Evolutionary conservation across 2,329 filamentous ascomycete species (phyloP).

Genomic region (Proliferodiscus dingleyae): DNA sequence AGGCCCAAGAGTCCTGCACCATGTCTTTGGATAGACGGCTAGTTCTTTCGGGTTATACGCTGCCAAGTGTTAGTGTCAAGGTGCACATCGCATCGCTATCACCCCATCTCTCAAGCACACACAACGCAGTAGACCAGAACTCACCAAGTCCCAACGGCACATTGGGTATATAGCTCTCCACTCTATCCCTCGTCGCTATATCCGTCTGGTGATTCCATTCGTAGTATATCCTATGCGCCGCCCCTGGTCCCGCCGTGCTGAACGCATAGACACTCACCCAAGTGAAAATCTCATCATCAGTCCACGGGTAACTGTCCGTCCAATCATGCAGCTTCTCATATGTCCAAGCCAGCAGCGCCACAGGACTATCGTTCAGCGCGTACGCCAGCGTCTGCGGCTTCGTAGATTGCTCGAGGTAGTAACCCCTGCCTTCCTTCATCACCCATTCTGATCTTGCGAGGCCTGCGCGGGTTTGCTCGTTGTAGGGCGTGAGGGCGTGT

Average conservation of each 20-base stretch:
- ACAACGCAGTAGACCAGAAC: too few species aligned
- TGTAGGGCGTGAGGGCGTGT: constrained; percentile 51
- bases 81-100: too few species aligned
- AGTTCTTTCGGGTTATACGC: constrained; percentile 57
- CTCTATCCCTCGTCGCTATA: constrained; percentile 27
- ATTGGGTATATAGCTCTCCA: constrained; percentile 15
- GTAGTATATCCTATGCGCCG: constrained; percentile 68
- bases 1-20: constrained; percentile 53
- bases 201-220: constrained; percentile 46
- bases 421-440: constrained; percentile 47
- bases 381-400: constrained; percentile 71
- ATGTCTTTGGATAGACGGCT: constrained; percentile 46
- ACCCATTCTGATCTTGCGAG: constrained; percentile 55
- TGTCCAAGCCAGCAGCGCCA: constrained; percentile 70
- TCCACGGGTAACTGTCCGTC: constrained; percentile 69
- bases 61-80: not conserved
- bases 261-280: constrained; percentile 74
- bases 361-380: constrained; percentile 62
- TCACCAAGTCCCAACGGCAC: constrained; percentile 43
- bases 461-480: constrained; percentile 39
- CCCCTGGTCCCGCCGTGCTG: constrained; percentile 62
- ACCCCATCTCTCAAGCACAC: not conserved
- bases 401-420: constrained; percentile 56
- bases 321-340: constrained; percentile 77
- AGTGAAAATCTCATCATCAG: constrained; percentile 68